Conservation (phyloP, 352 stramenopile species). For the Globisporangium rhizosaccharum region DNA sequence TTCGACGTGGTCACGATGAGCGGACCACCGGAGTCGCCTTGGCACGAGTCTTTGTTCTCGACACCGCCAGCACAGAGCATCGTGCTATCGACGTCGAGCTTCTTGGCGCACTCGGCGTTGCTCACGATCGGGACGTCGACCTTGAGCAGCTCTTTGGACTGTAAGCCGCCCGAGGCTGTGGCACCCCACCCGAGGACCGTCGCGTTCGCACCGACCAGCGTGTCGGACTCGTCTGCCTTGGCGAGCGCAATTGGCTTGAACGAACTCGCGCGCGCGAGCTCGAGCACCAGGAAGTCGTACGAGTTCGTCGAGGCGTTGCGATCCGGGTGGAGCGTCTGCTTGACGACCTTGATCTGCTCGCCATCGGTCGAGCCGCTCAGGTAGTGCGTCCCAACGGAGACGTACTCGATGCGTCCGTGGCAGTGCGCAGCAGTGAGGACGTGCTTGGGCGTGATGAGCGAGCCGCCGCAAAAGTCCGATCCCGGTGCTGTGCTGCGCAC, state of each 20-base stretch:
- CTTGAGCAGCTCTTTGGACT: slow-evolving; percentile 28
- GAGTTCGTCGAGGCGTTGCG: slow-evolving; percentile 20
- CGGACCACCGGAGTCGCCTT: slow-evolving; percentile 51
- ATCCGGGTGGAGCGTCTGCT: slow-evolving; percentile 42
- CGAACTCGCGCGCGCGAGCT: slow-evolving; percentile 29
- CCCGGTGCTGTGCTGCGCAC: slow-evolving; percentile 11
- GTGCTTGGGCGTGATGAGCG: slow-evolving; percentile 44
- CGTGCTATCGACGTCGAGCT: slow-evolving; percentile 7
- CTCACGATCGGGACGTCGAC: slow-evolving; percentile 44
- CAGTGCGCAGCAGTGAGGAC: slow-evolving; percentile 50
- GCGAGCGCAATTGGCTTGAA: slow-evolving; percentile 27
- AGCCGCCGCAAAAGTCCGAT: slow-evolving; percentile 21
- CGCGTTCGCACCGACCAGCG: neutral
- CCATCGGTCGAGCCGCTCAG: slow-evolving; percentile 35
- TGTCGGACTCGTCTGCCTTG: slow-evolving; percentile 14
- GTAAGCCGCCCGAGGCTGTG: slow-evolving; percentile 14
- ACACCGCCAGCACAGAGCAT: slow-evolving; percentile 46
- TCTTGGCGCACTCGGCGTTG: slow-evolving; percentile 24
- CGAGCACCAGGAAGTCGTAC: slow-evolving; percentile 56
- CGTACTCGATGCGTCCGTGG: slow-evolving; percentile 27
- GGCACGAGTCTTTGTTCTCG: slow-evolving; percentile 48
- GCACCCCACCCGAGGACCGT: slow-evolving; percentile 24
- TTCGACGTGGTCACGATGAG: slow-evolving; percentile 20
- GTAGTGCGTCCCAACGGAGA: slow-evolving; percentile 53
- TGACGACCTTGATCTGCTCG: slow-evolving; percentile 42